Evolutionary conservation across 495 filamentous ascomycete genomes (phyloP).

Genomic region (Penicillium coffeae): DNA sequence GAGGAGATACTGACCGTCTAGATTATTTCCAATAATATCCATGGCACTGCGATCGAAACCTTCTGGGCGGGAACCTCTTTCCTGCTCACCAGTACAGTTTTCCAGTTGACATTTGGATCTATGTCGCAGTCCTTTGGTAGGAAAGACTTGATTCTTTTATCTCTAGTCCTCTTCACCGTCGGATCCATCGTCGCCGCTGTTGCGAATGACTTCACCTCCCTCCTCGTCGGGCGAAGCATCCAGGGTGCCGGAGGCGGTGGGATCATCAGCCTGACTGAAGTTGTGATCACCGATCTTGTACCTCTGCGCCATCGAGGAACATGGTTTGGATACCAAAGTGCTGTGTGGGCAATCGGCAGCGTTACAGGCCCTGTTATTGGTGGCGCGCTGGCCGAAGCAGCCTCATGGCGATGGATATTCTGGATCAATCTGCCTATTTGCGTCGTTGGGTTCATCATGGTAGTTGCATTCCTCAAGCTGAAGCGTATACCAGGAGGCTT

Average conservation of each 20-base stretch:
- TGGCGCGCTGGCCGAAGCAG: constrained; percentile 58
- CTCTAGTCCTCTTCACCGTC: constrained; percentile 47
- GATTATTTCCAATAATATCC: constrained; percentile 31
- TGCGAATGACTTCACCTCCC: constrained; percentile 51
- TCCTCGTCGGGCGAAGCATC: constrained; percentile 60
- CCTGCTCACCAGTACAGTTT: constrained; percentile 29
- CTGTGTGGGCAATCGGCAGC: constrained; percentile 59
- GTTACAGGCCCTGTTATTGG: constrained; percentile 63
- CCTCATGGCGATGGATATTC: constrained; percentile 54
- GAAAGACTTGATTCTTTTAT: constrained; percentile 37
- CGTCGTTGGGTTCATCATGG: constrained; percentile 34
- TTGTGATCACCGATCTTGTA: constrained; percentile 64
- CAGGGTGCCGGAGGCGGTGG: constrained; percentile 71
- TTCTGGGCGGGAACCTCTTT: constrained; percentile 56
- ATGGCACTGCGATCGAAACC: constrained; percentile 47
- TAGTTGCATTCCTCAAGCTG: constrained; percentile 41
- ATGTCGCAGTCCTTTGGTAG: constrained; percentile 34
- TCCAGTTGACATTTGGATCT: constrained; percentile 29
- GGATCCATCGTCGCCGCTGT: constrained; percentile 53
- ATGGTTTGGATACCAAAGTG: constrained; percentile 43
- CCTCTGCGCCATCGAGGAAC: constrained; percentile 35
- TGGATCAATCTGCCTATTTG: constrained; percentile 52
- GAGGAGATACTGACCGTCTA: not conserved
- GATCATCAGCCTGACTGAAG: constrained; percentile 56
- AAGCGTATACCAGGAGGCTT: constrained; percentile 21